A percentile compares a stretch with the other conserved stretches of the same genome.
Evolutionary conservation across 2,329 filamentous ascomycete species (phyloP).

Genomic region (Epichloe brachyelytri): DNA sequence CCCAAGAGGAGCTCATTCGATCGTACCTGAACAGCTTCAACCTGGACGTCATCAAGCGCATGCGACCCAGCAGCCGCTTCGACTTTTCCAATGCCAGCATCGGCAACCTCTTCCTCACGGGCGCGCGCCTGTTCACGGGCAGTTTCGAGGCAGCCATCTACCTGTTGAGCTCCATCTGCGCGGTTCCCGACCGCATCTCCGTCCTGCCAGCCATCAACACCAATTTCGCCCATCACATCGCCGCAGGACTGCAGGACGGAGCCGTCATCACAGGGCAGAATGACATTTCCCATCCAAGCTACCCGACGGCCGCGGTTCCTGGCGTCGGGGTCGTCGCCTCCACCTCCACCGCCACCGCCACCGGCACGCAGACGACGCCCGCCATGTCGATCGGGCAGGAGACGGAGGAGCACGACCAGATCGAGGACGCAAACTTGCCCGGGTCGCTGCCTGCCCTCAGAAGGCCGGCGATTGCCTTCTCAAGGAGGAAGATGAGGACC

Average conservation of each 20-base stretch:
- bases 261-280: slow-evolving; percentile 81
- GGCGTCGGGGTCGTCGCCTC: slow-evolving; percentile 13
- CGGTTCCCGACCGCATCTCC: slow-evolving; percentile 61
- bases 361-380: slow-evolving; percentile 15
- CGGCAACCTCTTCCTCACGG: slow-evolving; percentile 70
- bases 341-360: not conserved
- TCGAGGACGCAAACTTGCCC: slow-evolving; percentile 71
- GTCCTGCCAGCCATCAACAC: slow-evolving; percentile 88
- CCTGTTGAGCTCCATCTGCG: slow-evolving; percentile 73
- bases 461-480: slow-evolving; percentile 70
- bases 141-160: slow-evolving; percentile 91
- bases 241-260: slow-evolving; percentile 65
- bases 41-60: slow-evolving; percentile 65
- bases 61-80: slow-evolving; percentile 59
- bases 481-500: slow-evolving; percentile 62
- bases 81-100: slow-evolving; percentile 66
- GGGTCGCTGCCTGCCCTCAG: slow-evolving; percentile 70
- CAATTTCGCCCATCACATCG: slow-evolving; percentile 92
- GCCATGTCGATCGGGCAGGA: slow-evolving; percentile 27
- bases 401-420: slow-evolving; percentile 44
- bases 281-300: slow-evolving; percentile 74
- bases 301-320: slow-evolving; percentile 36
- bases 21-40: slow-evolving; percentile 67
- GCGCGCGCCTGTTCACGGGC: slow-evolving; percentile 79
- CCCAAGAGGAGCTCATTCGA: slow-evolving; percentile 67